Evolutionary conservation across 2,329 filamentous ascomycete genomes (phyloP).

Genomic region (Chaetomium olivaceum): DNA sequence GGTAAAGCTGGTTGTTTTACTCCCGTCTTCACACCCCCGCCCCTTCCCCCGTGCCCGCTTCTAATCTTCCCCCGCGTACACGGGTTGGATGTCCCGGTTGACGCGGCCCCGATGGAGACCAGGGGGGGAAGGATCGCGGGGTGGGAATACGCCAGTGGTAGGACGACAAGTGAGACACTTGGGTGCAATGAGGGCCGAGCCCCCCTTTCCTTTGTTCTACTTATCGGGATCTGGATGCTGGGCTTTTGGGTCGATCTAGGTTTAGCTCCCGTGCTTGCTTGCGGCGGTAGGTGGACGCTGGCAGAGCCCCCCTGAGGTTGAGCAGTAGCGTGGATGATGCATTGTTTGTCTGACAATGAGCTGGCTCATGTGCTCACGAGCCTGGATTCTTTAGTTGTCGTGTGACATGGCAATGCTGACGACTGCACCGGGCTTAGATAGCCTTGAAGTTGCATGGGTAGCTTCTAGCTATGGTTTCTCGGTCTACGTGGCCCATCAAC

Average conservation of each 20-base stretch:
- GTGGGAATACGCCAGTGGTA: neutral
- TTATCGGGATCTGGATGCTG: neutral
- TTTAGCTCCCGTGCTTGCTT: neutral
- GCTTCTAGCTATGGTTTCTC: neutral
- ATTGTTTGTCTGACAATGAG: neutral
- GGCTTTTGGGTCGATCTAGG: neutral
- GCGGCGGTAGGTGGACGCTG: neutral
- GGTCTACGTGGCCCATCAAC: neutral
- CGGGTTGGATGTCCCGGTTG: neutral
- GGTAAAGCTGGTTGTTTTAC: neutral
- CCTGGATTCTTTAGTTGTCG: neutral
- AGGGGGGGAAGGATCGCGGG: neutral
- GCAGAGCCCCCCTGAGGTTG: neutral
- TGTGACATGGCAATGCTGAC: neutral
- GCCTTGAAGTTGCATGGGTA: neutral
- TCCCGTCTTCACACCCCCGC: neutral
- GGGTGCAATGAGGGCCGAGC: neutral
- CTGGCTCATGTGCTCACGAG: neutral
- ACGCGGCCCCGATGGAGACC: constrained; percentile 5
- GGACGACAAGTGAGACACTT: neutral
- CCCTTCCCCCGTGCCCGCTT: no score
- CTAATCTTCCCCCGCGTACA: neutral
- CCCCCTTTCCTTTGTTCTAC: neutral
- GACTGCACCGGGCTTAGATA: neutral
- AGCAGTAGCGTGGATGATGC: neutral